Percentiles rank a stretch among this genome's conserved stretches.
Evolutionary conservation across 257 asterid species (phyloP).

Genomic region (Gynochthodes officinalis): DNA sequence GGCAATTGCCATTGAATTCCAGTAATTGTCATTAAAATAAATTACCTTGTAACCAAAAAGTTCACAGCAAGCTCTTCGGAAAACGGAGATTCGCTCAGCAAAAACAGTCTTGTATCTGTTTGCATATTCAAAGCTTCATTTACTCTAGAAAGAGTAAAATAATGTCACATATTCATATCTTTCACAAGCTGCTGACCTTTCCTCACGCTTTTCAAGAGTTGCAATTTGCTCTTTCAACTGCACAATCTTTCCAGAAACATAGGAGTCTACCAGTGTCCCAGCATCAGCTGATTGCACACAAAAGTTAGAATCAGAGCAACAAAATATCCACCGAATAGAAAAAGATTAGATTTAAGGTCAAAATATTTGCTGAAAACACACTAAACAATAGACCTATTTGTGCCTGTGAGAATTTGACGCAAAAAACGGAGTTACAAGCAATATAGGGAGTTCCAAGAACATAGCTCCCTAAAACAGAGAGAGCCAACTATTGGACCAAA

Average conservation of each 20-base stretch:
- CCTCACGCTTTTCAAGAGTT: slow-evolving; percentile 94
- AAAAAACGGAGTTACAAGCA: not conserved
- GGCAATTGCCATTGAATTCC: not conserved
- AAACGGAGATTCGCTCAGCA: slow-evolving; percentile 95
- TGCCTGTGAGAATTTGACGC: not conserved
- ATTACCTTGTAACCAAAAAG: slow-evolving; percentile 97
- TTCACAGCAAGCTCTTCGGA: slow-evolving; percentile 97
- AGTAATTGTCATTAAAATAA: no score
- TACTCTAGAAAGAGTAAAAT: slow-evolving; percentile 28
- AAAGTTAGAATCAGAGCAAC: slow-evolving; percentile 17
- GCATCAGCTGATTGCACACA: slow-evolving; percentile 61
- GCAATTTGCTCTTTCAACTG: slow-evolving; percentile 97
- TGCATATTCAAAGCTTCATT: slow-evolving; percentile 22
- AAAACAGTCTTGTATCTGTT: slow-evolving; percentile 92
- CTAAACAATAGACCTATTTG: not conserved
- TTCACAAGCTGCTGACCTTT: slow-evolving; percentile 57
- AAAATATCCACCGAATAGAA: not conserved
- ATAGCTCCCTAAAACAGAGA: not conserved
- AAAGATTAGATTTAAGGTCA: not conserved
- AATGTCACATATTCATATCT: slow-evolving; percentile 12
- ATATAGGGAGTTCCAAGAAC: not conserved
- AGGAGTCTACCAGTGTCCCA: slow-evolving; percentile 82
- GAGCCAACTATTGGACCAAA: not conserved
- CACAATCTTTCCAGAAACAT: slow-evolving; percentile 77
- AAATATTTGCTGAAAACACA: not conserved